A percentile compares a stretch with the other conserved stretches of the same genome.
Conservation (phyloP, 2,329 filamentous ascomycete genomes). For the Botryotinia calthae region DNA sequence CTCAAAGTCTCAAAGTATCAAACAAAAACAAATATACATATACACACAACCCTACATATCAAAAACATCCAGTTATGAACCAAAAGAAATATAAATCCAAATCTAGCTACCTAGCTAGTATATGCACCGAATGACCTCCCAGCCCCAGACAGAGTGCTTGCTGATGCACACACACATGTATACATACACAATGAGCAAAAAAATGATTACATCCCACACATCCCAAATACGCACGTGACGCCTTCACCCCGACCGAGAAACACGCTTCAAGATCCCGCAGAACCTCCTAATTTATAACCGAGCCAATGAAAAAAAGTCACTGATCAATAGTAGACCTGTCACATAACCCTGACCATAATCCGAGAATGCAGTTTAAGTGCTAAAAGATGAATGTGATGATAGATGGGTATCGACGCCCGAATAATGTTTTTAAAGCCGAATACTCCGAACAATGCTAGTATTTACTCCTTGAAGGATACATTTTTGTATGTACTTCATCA, state of each 20-base stretch:
- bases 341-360: not conserved
- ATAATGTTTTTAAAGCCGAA: constrained; percentile 1
- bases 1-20: not conserved
- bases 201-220: not conserved
- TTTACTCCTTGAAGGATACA: constrained; percentile 4
- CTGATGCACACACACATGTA: not conserved
- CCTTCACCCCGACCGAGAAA: not conserved
- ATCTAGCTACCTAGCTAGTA: not conserved
- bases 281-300: not conserved
- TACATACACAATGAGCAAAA: not conserved
- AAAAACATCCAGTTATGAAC: not conserved
- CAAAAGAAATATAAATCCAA: not conserved
- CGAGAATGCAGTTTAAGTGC: not conserved
- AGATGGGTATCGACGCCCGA: not conserved
- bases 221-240: not conserved
- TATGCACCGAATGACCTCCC: not conserved
- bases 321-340: not conserved
- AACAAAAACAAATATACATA: not conserved
- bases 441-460: constrained; percentile 11
- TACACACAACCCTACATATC: not conserved
- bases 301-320: not conserved
- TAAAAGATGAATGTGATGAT: not conserved
- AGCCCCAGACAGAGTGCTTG: not conserved
- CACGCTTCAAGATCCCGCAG: not conserved
- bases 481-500: not conserved